A percentile compares a stretch with the other conserved stretches of the same genome.
phyloP scores from a whole-genome alignment of 2,329 filamentous ascomycete species.

The Aureobasidium sp. region DNA sequence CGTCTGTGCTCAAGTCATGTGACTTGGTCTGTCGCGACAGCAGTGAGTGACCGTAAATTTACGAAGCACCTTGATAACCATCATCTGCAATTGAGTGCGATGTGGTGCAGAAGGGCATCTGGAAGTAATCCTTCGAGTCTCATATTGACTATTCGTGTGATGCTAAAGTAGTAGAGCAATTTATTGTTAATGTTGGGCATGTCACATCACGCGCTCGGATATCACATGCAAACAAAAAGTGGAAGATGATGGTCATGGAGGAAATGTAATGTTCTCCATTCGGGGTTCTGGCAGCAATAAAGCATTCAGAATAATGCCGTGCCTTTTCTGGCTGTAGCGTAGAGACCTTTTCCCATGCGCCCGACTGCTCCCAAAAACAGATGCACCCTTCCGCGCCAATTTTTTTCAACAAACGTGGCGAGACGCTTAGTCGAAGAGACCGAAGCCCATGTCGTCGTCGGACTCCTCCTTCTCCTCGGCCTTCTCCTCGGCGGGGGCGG shows the following conservation, averaged over 20 bases:
- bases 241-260: background rate
- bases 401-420: slow-evolving; percentile 12
- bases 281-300: slow-evolving; percentile 3
- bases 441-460: slow-evolving; percentile 68
- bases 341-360: slow-evolving; percentile 9
- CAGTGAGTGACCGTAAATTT: background rate
- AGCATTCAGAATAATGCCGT: slow-evolving; percentile 8
- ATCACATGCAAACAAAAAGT: background rate
- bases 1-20: background rate
- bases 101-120: too few species aligned
- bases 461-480: slow-evolving; percentile 75
- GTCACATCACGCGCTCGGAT: background rate
- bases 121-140: too few species aligned
- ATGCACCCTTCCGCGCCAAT: background rate
- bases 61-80: background rate
- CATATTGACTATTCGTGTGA: too few species aligned
- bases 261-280: slow-evolving; percentile 2
- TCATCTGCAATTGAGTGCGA: too few species aligned
- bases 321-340: slow-evolving; percentile 8
- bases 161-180: too few species aligned
- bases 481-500: slow-evolving; percentile 42
- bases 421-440: slow-evolving; percentile 55
- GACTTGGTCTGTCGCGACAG: background rate
- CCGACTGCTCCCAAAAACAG: slow-evolving; percentile 11
- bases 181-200: background rate